phyloP scores from a whole-genome alignment of 805 yeast genomes.

The Cyberlindnera misumaiensis region DNA sequence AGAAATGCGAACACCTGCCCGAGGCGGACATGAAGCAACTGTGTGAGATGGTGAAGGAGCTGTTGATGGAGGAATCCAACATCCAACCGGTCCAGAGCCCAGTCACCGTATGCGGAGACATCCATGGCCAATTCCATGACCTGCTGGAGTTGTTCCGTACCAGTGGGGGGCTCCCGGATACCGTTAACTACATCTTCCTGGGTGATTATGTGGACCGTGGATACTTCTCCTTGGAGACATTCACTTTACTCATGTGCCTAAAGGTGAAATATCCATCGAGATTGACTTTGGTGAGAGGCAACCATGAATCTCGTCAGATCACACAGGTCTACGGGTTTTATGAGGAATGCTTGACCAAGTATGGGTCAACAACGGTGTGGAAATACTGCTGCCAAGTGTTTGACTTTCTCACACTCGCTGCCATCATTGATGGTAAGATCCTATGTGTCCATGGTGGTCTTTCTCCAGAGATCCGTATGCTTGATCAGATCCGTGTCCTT shows the following conservation, averaged over 20 bases:
- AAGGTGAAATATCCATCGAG: constrained; percentile 83
- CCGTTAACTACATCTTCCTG: constrained; percentile 74
- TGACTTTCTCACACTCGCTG: constrained; percentile 89
- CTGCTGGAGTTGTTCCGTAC: constrained; percentile 82
- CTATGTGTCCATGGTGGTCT: constrained; percentile 97
- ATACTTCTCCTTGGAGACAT: constrained; percentile 90
- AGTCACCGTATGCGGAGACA: constrained; percentile 95
- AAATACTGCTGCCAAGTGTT: constrained; percentile 94
- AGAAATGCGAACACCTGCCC: constrained; percentile 79
- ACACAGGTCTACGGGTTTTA: constrained; percentile 99
- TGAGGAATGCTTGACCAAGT: constrained; percentile 89
- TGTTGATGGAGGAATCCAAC: constrained; percentile 92
- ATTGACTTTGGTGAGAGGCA: constrained; percentile 92
- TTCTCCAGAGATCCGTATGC: constrained; percentile 94
- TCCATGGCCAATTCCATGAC: constrained; percentile 97
- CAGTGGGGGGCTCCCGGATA: constrained; percentile 83
- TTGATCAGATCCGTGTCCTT: constrained; percentile 90
- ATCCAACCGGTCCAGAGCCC: constrained; percentile 92
- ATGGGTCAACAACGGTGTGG: constrained; percentile 85
- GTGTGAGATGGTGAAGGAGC: constrained; percentile 91
- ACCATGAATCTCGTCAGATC: constrained; percentile 94
- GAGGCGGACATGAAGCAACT: constrained; percentile 94
- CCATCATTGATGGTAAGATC: constrained; percentile 90
- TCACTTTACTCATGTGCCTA: constrained; percentile 86
- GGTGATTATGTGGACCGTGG: constrained; percentile 99